Evolutionary conservation across 495 filamentous ascomycete species (phyloP).

Genomic region (Aspergillus cristatus): DNA sequence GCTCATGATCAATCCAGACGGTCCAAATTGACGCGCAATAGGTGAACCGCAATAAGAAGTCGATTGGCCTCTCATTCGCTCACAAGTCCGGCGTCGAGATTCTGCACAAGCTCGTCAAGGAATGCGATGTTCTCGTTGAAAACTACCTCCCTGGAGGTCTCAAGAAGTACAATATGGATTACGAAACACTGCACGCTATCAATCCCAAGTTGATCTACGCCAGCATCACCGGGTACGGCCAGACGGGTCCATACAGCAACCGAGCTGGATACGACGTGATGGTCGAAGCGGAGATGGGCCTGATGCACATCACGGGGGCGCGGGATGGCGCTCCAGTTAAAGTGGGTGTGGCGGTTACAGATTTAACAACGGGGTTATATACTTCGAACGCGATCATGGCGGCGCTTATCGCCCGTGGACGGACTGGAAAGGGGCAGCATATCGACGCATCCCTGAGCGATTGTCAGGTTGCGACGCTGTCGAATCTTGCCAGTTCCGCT

Average conservation of each 20-base stretch:
- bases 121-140: slow-evolving; percentile 89
- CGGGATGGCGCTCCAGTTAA: slow-evolving; percentile 89
- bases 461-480: slow-evolving; percentile 85
- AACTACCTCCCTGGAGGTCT: slow-evolving; percentile 90
- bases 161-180: slow-evolving; percentile 89
- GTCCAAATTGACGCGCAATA: slow-evolving; percentile 19
- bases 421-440: slow-evolving; percentile 73
- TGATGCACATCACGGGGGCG: slow-evolving; percentile 95
- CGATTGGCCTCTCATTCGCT: slow-evolving; percentile 82
- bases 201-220: slow-evolving; percentile 69
- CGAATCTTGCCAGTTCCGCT: slow-evolving; percentile 87
- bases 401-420: slow-evolving; percentile 62
- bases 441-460: slow-evolving; percentile 89
- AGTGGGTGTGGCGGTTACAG: slow-evolving; percentile 93
- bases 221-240: slow-evolving; percentile 70
- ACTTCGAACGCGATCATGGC: slow-evolving; percentile 97
- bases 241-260: slow-evolving; percentile 83
- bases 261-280: slow-evolving; percentile 97
- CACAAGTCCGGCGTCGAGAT: slow-evolving; percentile 74
- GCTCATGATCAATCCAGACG: background rate
- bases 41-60: slow-evolving; percentile 97
- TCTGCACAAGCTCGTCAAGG: slow-evolving; percentile 70
- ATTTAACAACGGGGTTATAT: slow-evolving; percentile 92
- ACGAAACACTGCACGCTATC: slow-evolving; percentile 62
- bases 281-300: slow-evolving; percentile 95